These are phyloP conservation scores for Lagenidium giganteum DNA, from an alignment of 352 stramenopile species.

Conservation along the genomic window DNA sequence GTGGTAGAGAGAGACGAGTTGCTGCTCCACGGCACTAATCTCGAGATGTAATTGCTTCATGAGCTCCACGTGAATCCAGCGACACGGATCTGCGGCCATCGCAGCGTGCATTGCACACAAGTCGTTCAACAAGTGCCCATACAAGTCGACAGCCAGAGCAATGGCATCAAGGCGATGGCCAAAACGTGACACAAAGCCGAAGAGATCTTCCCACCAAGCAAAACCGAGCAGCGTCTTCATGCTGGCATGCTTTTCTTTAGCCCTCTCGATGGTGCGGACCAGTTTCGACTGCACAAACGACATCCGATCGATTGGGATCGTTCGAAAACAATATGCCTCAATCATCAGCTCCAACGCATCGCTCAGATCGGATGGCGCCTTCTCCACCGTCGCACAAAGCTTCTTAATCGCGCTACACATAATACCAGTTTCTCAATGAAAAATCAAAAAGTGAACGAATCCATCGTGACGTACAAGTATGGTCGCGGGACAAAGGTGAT, in stretches of 20 bases:
- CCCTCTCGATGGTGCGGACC: conserved; percentile 28
- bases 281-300: conserved; percentile 62
- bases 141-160: conserved; percentile 66
- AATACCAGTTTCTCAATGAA: no score
- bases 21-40: no score
- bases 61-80: conserved; percentile 48
- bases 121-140: conserved; percentile 45
- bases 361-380: conserved; percentile 48
- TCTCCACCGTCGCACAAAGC: no score
- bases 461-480: no score
- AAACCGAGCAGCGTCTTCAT: conserved; percentile 61
- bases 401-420: no score
- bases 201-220: conserved; percentile 74
- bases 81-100: conserved; percentile 58
- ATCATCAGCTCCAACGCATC: conserved; percentile 79
- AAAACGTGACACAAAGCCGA: conserved; percentile 41
- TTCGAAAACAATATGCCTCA: conserved; percentile 72
- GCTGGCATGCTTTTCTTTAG: conserved; percentile 22
- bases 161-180: conserved; percentile 63
- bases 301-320: conserved; percentile 66
- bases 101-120: conserved; percentile 69
- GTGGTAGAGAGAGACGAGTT: no score
- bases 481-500: no score
- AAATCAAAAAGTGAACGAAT: no score
- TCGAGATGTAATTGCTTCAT: conserved; percentile 60